Evolutionary conservation across 352 stramenopile genomes (phyloP), one percentile per base, ranked within the genome.

Genomic region (Phytopythium boreale): DNA sequence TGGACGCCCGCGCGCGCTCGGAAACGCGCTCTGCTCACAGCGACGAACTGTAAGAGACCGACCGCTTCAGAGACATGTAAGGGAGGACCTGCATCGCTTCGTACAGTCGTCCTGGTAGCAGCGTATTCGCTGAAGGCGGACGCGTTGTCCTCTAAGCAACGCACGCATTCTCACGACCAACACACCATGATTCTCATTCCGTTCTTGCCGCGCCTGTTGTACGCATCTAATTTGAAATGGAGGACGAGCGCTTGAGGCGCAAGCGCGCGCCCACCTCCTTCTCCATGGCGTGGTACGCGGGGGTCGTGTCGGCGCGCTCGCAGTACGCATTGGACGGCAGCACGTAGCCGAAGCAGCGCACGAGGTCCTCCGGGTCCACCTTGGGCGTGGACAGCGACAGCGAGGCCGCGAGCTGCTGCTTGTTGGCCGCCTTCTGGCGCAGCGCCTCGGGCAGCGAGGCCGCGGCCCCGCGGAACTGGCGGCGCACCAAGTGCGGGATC

Each of bases 311-410:
- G 4, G 85, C 85, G 34, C 85, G 85, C 49, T 93, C 85, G 67
- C 83, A 91, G 65, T 93, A 93, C 36, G 71, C 83, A 64, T 92
- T 92, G 36, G 71, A 29, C 1, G 85, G 85, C 59, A 93, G 67
- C 56, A 89, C 74, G 61, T 90, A 91, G 34, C 73, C 85, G 64
- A 90, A 90, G 66, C 81, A 89, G 56, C 83, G 84, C 59, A 94
- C 76, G 26, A 90, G 71, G 56, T 92, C 84, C 12, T 93, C 74
- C 0, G 69, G 66, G 65, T 92, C 81, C 56, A 82, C 72, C 24
- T 76, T 66, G 51, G 73, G 70, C 43, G 75, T 75, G 7, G 85
- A 67, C 12, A 92, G 73, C 50, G 82, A 90, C 41, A 92, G 74
- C 41, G 77, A 85, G 4, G 78, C 68, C 15, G 83, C 81, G 12